Base-by-base conservation (phyloP, 2,329 filamentous ascomycete genomes). In the Diaporthe vaccinii region DNA sequence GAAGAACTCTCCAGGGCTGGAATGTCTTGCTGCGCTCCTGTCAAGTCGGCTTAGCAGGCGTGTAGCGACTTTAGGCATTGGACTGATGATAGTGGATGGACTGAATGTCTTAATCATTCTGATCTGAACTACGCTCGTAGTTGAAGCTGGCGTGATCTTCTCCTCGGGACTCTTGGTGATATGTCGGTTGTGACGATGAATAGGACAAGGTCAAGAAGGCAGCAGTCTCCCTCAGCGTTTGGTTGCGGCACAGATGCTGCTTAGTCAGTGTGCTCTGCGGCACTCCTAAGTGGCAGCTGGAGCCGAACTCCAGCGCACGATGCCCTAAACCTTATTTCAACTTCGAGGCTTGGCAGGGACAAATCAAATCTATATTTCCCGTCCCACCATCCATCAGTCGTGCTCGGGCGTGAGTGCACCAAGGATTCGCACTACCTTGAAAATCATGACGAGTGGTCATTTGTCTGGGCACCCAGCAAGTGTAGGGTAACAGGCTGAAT, bases 311-410 rank as follows among this genome's bases (percentile, higher is more conserved):
- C n/a, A 61, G 58, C 36, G 25, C 39, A n/a, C n/a, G 39, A 62
- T 62, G 59, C 59, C n/a, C 59, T 61, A 62, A 62, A 62, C 59
- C 39, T 62, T 62, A 62, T 28, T 44, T 62, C 39, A 44, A 62
- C 59, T 46, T 28, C 59, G 36, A 44, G 34, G 36, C 39, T 62
- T 44, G 36, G 39, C 59, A 58, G 55, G 31, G 20, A 22, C 55
- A 58, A 20, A 36, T 17, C 5, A 39, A 14, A 39, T 39, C 12
- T 39, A 39, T 39, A 14, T 39, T 39, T 4, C 36, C 36, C 14
- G 10, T 1, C 12, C 14, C 36, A 12, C 36, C 36, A 39, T 39
- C 36, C 36, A 4, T 39, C 12, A 15, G 36, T 14, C 12, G 36
- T 39, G 36, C 36, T 39, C 36, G 36, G 36, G 36, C 36, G 36